Evolutionary conservation across 1,284 basidiomycete species (phyloP).

Genomic region (Psilocybe mexicana): DNA sequence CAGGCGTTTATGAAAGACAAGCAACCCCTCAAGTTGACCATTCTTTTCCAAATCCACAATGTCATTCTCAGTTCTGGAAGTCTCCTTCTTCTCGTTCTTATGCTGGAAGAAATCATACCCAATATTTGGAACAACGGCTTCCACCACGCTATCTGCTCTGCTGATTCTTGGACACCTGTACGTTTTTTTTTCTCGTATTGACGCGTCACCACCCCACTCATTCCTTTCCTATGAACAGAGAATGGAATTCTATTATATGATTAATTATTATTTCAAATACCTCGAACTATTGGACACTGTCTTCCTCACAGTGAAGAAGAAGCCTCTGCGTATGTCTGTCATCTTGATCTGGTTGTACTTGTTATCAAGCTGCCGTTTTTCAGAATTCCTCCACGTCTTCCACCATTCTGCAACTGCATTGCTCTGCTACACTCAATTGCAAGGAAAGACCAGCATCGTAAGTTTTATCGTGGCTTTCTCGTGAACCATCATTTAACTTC

Average conservation of each 20-base stretch:
- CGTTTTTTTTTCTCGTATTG: slow-evolving; percentile 30
- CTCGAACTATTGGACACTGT: slow-evolving; percentile 93
- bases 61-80: slow-evolving; percentile 85
- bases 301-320: slow-evolving; percentile 98
- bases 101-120: slow-evolving; percentile 89
- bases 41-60: slow-evolving; percentile 93
- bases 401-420: slow-evolving; percentile 98
- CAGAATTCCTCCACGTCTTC: slow-evolving; percentile 97
- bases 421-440: slow-evolving; percentile 92
- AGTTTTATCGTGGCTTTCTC: slow-evolving; percentile 29
- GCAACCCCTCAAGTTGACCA: slow-evolving; percentile 77
- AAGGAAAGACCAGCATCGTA: slow-evolving; percentile 90
- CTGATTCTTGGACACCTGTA: slow-evolving; percentile 83
- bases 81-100: slow-evolving; percentile 77
- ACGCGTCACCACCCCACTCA: slow-evolving; percentile 16
- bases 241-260: slow-evolving; percentile 93
- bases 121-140: slow-evolving; percentile 70
- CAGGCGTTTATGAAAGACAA: slow-evolving; percentile 84
- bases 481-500: slow-evolving; percentile 3
- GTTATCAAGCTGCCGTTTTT: slow-evolving; percentile 5
- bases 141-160: slow-evolving; percentile 81
- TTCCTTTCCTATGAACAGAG: slow-evolving; percentile 43
- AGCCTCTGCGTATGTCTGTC: slow-evolving; percentile 76
- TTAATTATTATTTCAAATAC: slow-evolving; percentile 98
- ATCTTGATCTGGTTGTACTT: slow-evolving; percentile 2